Evolutionary conservation across 371 early-diverging fungal genomes (phyloP).

Genomic region (Massospora cicadina): DNA sequence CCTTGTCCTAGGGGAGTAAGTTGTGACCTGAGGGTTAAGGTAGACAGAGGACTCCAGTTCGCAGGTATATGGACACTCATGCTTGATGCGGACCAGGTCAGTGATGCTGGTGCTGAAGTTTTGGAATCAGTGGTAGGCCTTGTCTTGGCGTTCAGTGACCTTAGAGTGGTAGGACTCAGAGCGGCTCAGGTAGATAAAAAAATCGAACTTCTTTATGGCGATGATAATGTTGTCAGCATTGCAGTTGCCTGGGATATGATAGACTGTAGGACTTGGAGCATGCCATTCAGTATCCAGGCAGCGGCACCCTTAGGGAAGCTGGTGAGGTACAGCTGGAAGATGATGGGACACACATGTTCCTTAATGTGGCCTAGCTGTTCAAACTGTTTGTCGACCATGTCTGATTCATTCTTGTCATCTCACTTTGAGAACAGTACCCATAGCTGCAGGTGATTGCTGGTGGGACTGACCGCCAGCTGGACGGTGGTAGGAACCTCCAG

Average conservation of each 20-base stretch:
- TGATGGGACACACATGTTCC: conserved; percentile 64
- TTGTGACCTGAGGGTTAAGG: conserved; percentile 77
- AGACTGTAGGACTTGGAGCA: conserved; percentile 70
- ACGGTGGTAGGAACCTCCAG: no score
- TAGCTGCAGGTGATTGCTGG: no score
- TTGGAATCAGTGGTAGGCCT: conserved; percentile 83
- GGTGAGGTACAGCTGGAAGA: conserved; percentile 90
- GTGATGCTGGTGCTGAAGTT: conserved; percentile 73
- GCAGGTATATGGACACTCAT: conserved; percentile 69
- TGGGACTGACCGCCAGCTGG: no score
- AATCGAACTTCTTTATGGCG: conserved; percentile 55
- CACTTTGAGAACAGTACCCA: no score
- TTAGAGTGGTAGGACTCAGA: conserved; percentile 49
- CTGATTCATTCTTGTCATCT: conserved; percentile 93
- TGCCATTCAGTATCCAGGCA: conserved; percentile 95
- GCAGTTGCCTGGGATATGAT: conserved; percentile 91
- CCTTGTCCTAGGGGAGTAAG: no score
- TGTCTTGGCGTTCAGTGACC: conserved; percentile 54
- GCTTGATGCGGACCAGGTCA: conserved; percentile 78
- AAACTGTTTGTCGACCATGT: conserved; percentile 73
- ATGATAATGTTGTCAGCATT: conserved; percentile 88
- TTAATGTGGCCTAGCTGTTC: conserved; percentile 74
- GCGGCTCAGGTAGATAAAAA: conserved; percentile 72
- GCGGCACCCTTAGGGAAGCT: conserved; percentile 95
- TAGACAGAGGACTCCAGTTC: conserved; percentile 72